These are phyloP conservation scores for Geosmithia morbida DNA, from an alignment of 2,329 filamentous ascomycete species.

Conservation along the genomic window DNA sequence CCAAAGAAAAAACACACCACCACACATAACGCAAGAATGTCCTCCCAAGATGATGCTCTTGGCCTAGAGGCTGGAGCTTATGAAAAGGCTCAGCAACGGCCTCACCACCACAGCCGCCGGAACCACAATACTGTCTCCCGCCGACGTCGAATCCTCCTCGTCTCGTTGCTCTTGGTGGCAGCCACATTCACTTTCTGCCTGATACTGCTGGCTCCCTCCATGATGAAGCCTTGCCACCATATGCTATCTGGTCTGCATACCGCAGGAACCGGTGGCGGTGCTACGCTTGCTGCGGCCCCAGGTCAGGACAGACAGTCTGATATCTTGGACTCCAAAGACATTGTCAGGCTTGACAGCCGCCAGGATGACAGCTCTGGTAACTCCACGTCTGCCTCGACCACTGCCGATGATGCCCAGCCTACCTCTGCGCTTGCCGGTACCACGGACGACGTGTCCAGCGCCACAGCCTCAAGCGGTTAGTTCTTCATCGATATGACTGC, in stretches of 20 bases:
- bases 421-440: neutral
- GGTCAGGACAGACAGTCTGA: neutral
- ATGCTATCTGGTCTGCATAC: neutral
- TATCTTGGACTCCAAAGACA: neutral
- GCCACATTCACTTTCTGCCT: neutral
- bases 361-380: constrained; percentile 1
- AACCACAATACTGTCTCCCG: neutral
- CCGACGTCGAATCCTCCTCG: neutral
- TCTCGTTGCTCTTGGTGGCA: neutral
- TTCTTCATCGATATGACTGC: neutral
- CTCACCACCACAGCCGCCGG: neutral
- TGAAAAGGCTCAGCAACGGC: neutral
- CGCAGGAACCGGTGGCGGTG: neutral
- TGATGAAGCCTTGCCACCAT: neutral
- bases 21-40: neutral
- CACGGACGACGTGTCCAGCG: neutral
- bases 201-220: neutral
- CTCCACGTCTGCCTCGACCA: neutral
- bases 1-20: neutral
- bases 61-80: neutral
- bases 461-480: neutral
- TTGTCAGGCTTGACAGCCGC: neutral
- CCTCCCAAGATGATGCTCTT: neutral
- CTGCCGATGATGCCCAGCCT: neutral
- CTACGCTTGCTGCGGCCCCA: neutral